Evolutionary conservation across 192 early-diverging fungal species (phyloP).

Genomic region (Umbelopsis vinacea): DNA sequence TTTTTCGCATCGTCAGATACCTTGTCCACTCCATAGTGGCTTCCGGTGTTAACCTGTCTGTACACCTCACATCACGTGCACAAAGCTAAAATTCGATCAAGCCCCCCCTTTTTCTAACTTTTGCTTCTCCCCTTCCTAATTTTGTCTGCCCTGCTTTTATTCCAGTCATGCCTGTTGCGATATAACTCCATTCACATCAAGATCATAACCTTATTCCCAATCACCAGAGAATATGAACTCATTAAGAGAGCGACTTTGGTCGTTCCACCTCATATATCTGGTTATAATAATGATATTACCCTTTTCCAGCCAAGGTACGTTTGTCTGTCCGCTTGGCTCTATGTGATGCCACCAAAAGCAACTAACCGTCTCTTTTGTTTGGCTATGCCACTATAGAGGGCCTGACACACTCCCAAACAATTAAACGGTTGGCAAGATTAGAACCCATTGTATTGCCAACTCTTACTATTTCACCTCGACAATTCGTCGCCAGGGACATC

Average conservation of each 20-base stretch:
- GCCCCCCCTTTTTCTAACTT: too few species aligned
- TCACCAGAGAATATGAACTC: neutral
- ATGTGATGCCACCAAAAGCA: neutral
- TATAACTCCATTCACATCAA: neutral
- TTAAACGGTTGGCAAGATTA: neutral
- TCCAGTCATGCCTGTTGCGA: neutral
- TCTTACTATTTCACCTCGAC: neutral
- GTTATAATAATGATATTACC: neutral
- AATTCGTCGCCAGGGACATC: slow-evolving; percentile 12
- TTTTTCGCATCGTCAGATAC: too few species aligned
- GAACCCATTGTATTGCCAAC: slow-evolving; percentile 2
- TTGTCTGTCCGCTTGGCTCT: neutral
- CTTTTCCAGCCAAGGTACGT: neutral
- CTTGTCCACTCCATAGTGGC: too few species aligned
- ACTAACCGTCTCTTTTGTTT: neutral
- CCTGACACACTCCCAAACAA: neutral
- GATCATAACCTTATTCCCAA: neutral
- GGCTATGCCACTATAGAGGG: neutral
- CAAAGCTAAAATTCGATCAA: too few species aligned
- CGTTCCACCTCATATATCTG: neutral
- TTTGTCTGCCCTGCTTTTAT: neutral
- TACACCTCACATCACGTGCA: too few species aligned
- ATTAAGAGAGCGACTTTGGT: neutral
- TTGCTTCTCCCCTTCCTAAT: too few species aligned
- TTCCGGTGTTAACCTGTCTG: too few species aligned